phyloP scores from a whole-genome alignment of 768 basidiomycete species.

The Austroboletus festivus region DNA sequence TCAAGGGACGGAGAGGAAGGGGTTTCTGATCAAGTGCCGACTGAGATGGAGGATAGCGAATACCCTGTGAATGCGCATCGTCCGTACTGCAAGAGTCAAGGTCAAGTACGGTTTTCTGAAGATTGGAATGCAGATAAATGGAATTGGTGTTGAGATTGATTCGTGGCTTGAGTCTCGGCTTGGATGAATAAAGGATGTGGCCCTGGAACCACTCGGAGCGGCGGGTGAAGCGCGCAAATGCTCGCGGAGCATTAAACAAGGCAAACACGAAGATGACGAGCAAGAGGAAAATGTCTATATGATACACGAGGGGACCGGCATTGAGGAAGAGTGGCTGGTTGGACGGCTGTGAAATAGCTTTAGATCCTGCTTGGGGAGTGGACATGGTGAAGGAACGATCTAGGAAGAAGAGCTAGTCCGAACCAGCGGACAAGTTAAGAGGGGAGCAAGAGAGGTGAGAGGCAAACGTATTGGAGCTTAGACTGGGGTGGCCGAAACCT shows the following conservation, averaged over 20 bases:
- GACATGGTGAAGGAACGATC: slow-evolving; percentile 16
- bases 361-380: neutral
- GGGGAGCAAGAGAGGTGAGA: neutral
- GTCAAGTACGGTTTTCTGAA: slow-evolving; percentile 9
- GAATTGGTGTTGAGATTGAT: slow-evolving; percentile 16
- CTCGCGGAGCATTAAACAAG: slow-evolving; percentile 45
- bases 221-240: slow-evolving; percentile 47
- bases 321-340: neutral
- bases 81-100: slow-evolving; percentile 18
- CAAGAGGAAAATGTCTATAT: slow-evolving; percentile 46
- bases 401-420: slow-evolving; percentile 7
- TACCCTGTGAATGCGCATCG: slow-evolving; percentile 3
- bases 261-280: slow-evolving; percentile 39
- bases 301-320: slow-evolving; percentile 26
- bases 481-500: neutral
- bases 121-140: slow-evolving; percentile 13
- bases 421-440: slow-evolving; percentile 2
- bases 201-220: slow-evolving; percentile 52
- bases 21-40: slow-evolving; percentile 13
- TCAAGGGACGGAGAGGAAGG: slow-evolving; percentile 11
- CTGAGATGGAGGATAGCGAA: neutral
- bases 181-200: slow-evolving; percentile 38
- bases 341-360: neutral
- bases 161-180: slow-evolving; percentile 2
- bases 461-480: neutral